Percentiles rank a stretch among this genome's conserved stretches.
phyloP scores from a whole-genome alignment of 2,329 filamentous ascomycete genomes.

The Penicillium sclerotiorum region DNA sequence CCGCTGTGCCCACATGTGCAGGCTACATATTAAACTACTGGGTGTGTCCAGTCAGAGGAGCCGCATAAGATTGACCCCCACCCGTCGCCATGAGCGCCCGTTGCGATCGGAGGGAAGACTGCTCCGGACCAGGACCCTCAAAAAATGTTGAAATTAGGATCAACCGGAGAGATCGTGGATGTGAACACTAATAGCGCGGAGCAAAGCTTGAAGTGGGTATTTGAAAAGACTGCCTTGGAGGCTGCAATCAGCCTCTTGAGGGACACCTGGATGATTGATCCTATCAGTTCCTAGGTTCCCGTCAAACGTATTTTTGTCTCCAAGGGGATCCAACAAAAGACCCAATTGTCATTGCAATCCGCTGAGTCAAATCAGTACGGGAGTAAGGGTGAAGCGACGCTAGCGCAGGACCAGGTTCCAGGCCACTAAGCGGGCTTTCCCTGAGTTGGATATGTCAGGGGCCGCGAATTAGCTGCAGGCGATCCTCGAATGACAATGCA shows the following conservation, averaged over 20 bases:
- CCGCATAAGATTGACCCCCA: background rate
- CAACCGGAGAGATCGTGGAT: conserved; percentile 5
- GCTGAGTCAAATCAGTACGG: background rate
- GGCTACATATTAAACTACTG: background rate
- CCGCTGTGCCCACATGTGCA: conserved; percentile 1
- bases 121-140: background rate
- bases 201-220: conserved; percentile 6
- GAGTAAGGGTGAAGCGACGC: conserved; percentile 8
- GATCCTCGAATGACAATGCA: conserved; percentile 9
- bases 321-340: background rate
- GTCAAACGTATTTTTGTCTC: no score
- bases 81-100: conserved; percentile 2
- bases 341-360: background rate
- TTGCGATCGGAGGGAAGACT: background rate
- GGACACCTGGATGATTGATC: background rate
- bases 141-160: conserved; percentile 22
- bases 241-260: background rate
- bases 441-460: conserved; percentile 14
- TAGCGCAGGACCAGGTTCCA: conserved; percentile 7
- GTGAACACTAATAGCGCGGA: background rate
- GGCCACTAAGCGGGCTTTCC: conserved; percentile 1
- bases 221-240: no score
- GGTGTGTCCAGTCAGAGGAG: background rate
- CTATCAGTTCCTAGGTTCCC: no score
- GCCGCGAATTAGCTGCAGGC: conserved; percentile 10